Evolutionary conservation across 2,329 filamentous ascomycete genomes (phyloP).

Genomic region (Thelonectria rubi): DNA sequence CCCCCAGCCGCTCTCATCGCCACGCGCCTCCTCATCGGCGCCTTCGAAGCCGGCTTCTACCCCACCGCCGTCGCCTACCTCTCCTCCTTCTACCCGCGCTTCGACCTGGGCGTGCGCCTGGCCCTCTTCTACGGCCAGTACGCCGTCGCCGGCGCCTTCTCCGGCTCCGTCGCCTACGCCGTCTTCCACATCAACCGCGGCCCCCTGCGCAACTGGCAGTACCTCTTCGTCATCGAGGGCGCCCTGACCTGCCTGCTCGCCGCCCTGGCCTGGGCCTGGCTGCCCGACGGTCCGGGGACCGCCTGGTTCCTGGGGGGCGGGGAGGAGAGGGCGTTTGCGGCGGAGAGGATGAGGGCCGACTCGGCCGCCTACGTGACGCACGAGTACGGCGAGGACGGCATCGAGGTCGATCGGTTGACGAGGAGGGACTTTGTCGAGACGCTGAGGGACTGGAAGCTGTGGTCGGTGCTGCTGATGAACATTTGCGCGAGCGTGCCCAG

Average conservation of each 20-base stretch:
- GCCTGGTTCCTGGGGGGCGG: slow-evolving; percentile 38
- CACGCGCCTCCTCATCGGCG: slow-evolving; percentile 41
- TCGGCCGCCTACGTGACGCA: slow-evolving; percentile 39
- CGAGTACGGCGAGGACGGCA: slow-evolving; percentile 40
- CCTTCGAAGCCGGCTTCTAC: slow-evolving; percentile 43
- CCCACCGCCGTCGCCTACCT: slow-evolving; percentile 42
- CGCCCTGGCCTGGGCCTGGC: slow-evolving; percentile 39
- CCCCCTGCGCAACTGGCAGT: slow-evolving; percentile 67
- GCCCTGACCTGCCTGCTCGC: slow-evolving; percentile 47
- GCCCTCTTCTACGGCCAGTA: slow-evolving; percentile 44
- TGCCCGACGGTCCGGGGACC: slow-evolving; percentile 38
- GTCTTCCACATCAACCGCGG: slow-evolving; percentile 40
- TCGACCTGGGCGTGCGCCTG: slow-evolving; percentile 39
- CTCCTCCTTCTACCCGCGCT: slow-evolving; percentile 40
- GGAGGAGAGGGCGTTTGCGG: slow-evolving; percentile 35
- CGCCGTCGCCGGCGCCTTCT: slow-evolving; percentile 41
- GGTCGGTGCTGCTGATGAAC: slow-evolving; percentile 40
- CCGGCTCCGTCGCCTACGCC: slow-evolving; percentile 43
- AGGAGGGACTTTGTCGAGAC: slow-evolving; percentile 40
- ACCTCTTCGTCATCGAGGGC: slow-evolving; percentile 76
- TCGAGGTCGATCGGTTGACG: slow-evolving; percentile 36
- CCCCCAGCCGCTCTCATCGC: slow-evolving; percentile 37
- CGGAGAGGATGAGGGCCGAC: slow-evolving; percentile 36
- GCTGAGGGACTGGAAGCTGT: slow-evolving; percentile 42
- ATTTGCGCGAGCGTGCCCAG: slow-evolving; percentile 43